Percentiles rank a stretch among this genome's conserved stretches.
These are phyloP conservation scores for Phytophthora podocarpi DNA, from an alignment of 352 stramenopile genomes.

Conservation along the genomic window DNA sequence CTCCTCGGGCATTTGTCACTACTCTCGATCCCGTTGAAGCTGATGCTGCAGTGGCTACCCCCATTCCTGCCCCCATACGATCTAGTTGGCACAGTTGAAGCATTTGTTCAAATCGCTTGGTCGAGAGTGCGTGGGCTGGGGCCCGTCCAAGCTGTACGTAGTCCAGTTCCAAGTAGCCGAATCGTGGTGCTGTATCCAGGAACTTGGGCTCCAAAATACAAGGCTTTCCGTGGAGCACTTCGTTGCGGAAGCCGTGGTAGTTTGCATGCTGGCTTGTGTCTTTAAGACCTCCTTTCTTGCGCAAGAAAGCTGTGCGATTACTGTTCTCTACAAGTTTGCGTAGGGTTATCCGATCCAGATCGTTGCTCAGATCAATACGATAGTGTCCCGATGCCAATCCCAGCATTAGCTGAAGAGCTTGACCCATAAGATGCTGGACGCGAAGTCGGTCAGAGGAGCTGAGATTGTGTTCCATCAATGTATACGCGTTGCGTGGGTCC, in stretches of 20 bases:
- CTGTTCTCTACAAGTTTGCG: slow-evolving; percentile 82
- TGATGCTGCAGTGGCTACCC: slow-evolving; percentile 2
- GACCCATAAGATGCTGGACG: slow-evolving; percentile 70
- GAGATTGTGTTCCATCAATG: slow-evolving; percentile 72
- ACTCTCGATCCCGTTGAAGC: not conserved
- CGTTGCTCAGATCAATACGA: slow-evolving; percentile 65
- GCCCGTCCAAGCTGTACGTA: slow-evolving; percentile 63
- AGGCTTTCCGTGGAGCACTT: slow-evolving; percentile 72
- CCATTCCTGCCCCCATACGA: slow-evolving; percentile 50
- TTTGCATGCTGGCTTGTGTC: slow-evolving; percentile 80
- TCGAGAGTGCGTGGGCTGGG: slow-evolving; percentile 49
- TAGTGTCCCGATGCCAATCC: slow-evolving; percentile 70
- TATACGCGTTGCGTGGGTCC: slow-evolving; percentile 62
- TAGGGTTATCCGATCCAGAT: slow-evolving; percentile 67
- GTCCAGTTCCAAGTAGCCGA: slow-evolving; percentile 78
- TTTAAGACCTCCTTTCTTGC: slow-evolving; percentile 64
- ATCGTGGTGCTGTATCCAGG: slow-evolving; percentile 67
- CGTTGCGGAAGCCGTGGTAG: slow-evolving; percentile 80
- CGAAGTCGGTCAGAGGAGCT: slow-evolving; percentile 49
- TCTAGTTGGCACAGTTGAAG: slow-evolving; percentile 61
- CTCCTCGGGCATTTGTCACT: not conserved
- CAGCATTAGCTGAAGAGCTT: slow-evolving; percentile 67
- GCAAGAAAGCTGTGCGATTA: slow-evolving; percentile 76
- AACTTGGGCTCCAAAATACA: slow-evolving; percentile 59
- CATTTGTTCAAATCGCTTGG: slow-evolving; percentile 71